phyloP scores from a whole-genome alignment of 768 basidiomycete genomes.

The Suillus brevipes region DNA sequence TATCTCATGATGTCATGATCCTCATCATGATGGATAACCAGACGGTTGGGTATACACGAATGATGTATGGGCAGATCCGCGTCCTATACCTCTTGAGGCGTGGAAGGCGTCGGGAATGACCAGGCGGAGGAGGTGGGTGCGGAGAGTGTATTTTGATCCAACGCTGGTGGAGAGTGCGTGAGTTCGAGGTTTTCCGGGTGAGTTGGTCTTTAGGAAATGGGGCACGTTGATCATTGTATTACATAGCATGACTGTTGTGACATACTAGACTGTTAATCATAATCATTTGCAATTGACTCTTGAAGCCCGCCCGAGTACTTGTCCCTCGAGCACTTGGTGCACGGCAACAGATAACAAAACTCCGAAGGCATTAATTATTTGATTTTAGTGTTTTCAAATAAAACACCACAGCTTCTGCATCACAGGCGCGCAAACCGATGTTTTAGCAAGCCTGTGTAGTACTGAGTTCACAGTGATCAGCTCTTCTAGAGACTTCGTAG shows the following conservation, averaged over 20 bases:
- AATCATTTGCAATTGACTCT: background rate
- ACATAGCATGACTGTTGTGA: background rate
- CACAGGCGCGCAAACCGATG: no score
- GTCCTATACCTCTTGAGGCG: slow-evolving; percentile 39
- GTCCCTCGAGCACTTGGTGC: background rate
- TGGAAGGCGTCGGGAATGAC: slow-evolving; percentile 55
- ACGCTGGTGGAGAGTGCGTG: background rate
- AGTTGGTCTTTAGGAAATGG: background rate
- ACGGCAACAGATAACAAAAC: background rate
- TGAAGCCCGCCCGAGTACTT: background rate
- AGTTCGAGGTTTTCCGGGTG: background rate
- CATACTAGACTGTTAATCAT: background rate
- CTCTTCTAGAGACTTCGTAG: no score
- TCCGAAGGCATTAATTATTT: background rate
- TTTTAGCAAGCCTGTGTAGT: no score
- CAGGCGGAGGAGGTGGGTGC: slow-evolving; percentile 61
- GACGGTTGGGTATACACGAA: slow-evolving; percentile 86
- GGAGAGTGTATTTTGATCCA: slow-evolving; percentile 1
- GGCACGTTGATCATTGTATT: background rate
- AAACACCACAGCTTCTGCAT: background rate
- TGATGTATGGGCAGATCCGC: slow-evolving; percentile 66
- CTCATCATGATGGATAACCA: slow-evolving; percentile 19
- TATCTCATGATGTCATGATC: slow-evolving; percentile 15
- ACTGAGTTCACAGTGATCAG: no score
- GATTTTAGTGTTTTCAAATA: background rate